Conservation (phyloP, 2,329 filamentous ascomycete genomes). For the Orbilia quercus region DNA sequence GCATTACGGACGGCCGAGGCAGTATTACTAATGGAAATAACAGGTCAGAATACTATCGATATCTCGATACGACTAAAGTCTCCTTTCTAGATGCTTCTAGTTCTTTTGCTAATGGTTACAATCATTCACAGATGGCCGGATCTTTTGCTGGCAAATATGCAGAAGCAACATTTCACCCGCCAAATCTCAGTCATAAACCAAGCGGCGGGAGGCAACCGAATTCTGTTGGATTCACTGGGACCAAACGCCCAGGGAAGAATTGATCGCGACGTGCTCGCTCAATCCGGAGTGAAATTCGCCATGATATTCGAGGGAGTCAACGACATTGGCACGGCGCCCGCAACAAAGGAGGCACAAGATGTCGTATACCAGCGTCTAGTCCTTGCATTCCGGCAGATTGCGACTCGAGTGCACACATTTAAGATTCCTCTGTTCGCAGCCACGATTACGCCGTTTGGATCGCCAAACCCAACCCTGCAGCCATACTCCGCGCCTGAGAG, state of each 20-base stretch:
- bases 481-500: constrained; percentile 68
- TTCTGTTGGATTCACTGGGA: constrained; percentile 72
- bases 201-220: constrained; percentile 75
- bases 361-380: constrained; percentile 68
- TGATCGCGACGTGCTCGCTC: constrained; percentile 73
- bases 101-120: no score
- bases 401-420: constrained; percentile 65
- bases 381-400: constrained; percentile 71
- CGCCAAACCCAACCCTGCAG: constrained; percentile 64
- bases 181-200: constrained; percentile 72
- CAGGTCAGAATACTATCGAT: constrained; percentile 62
- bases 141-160: constrained; percentile 68
- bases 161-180: constrained; percentile 65
- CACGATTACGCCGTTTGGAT: constrained; percentile 74
- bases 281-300: constrained; percentile 70
- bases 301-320: constrained; percentile 77
- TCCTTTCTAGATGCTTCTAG: no score
- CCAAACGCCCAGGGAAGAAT: constrained; percentile 72
- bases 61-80: neutral
- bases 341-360: constrained; percentile 65
- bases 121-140: constrained; percentile 68
- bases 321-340: constrained; percentile 71
- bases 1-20: constrained; percentile 74
- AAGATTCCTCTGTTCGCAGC: constrained; percentile 69
- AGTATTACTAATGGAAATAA: constrained; percentile 72